Base-by-base conservation (phyloP, 1,139 yeast species). In the Protomyces macrosporus region DNA sequence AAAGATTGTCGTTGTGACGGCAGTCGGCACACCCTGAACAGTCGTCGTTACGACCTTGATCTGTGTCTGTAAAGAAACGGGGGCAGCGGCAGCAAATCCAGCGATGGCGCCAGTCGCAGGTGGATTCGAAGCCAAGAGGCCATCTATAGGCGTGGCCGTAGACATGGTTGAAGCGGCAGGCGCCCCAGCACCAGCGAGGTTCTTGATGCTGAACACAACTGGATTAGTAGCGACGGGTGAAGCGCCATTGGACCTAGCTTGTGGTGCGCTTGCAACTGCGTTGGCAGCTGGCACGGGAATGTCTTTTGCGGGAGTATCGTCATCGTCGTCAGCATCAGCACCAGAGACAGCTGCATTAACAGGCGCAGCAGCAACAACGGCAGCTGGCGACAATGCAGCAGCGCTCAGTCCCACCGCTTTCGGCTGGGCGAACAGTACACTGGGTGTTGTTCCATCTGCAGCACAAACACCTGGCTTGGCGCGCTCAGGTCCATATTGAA, bases 401-500 rank as follows among this genome's bases (percentile, higher is more conserved):
- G 58, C 52, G 16, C 32, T 54, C 34, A 33, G n/a, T 6, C 39
- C 51, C 6, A 48, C 53, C 4, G 53, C 40, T 23, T 32, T n/a
- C 4, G 45, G 55, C n/a, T 48, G 39, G 10, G 40, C 42, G 16
- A 36, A 30, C 4, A 35, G 55, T 6, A 14, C 30, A 6, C 37
- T 16, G 10, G 53, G 36, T 12, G 51, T 39, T 2, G 60, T 53
- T 10, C 57, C 52, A 10, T 37, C 53, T 32, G 52, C 45, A 3
- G 58, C 48, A 16, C 50, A 53, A 7, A 60, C 51, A 7, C 57
- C 54, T 4, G 64, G 60, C 33, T 48, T 51, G n/a, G 48, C 48
- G 3, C 30, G 30, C 48, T 37, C 56, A 1, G 64, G 64, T n/a
- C 64, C 64, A 36, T 50, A 54, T 16, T 52, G 42, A 16, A 60